Evolutionary conservation across 2,329 filamentous ascomycete species (phyloP).

Genomic region (Stagonosporopsis vannaccii): DNA sequence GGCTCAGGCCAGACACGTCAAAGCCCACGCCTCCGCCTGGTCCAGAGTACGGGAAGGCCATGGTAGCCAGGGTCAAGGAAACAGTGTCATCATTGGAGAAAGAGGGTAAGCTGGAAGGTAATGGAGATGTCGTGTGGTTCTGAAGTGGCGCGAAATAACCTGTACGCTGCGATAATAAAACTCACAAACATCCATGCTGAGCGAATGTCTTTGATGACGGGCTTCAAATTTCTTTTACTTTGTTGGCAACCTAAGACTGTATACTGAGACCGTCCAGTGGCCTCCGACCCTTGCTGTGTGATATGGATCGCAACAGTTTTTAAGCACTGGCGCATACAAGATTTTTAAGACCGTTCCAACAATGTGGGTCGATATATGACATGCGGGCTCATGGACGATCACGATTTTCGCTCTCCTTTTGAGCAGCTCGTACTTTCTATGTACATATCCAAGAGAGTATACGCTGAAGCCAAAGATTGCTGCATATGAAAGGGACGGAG

Average conservation of each 20-base stretch:
- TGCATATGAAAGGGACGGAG: background rate
- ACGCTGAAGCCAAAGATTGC: background rate
- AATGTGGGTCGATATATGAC: too few species aligned
- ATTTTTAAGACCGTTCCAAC: too few species aligned
- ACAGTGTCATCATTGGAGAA: slow-evolving; percentile 1
- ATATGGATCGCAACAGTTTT: too few species aligned
- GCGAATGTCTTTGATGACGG: background rate
- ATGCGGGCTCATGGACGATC: too few species aligned
- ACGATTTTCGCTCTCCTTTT: background rate
- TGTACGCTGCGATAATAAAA: background rate
- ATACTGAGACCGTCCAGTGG: too few species aligned
- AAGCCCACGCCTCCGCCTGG: slow-evolving; percentile 13
- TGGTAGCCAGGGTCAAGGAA: slow-evolving; percentile 14
- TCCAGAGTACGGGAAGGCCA: slow-evolving; percentile 19
- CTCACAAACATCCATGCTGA: background rate
- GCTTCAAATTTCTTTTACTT: too few species aligned
- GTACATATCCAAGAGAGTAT: background rate
- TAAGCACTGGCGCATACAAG: too few species aligned
- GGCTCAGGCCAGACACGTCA: slow-evolving; percentile 12
- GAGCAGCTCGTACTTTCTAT: background rate
- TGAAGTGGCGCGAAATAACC: background rate
- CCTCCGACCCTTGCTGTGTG: too few species aligned
- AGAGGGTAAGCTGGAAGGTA: slow-evolving; percentile 3
- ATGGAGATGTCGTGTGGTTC: slow-evolving; percentile 6
- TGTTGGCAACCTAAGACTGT: too few species aligned